phyloP scores from a whole-genome alignment of 177 flowering plant species.

The Tripterygium wilfordii region DNA sequence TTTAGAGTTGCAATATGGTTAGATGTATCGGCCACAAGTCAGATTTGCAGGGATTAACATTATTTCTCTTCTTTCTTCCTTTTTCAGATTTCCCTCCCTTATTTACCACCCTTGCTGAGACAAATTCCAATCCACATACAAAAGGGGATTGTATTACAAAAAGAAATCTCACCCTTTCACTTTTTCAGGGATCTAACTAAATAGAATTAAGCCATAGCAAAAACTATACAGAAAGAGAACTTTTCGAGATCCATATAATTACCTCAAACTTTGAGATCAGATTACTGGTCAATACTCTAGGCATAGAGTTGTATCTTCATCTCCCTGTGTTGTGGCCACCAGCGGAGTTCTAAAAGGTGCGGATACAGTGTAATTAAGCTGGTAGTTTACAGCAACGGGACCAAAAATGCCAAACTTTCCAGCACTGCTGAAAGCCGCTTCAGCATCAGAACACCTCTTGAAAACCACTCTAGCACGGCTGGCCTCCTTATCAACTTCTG shows the following conservation, averaged over 20 bases:
- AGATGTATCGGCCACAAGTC: no score
- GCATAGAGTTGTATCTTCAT: slow-evolving; percentile 23
- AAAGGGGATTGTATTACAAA: no score
- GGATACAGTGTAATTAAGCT: slow-evolving; percentile 28
- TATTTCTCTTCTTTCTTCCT: no score
- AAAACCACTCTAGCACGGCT: slow-evolving; percentile 44
- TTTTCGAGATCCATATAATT: neutral
- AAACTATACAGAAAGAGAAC: neutral
- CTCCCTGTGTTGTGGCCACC: slow-evolving; percentile 17
- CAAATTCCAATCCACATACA: no score
- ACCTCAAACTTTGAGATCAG: slow-evolving; percentile 4
- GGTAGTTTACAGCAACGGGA: slow-evolving; percentile 30
- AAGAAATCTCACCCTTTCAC: no score
- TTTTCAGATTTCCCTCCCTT: no score
- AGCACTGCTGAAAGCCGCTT: slow-evolving; percentile 40
- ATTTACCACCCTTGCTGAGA: no score
- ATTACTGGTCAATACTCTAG: slow-evolving; percentile 2
- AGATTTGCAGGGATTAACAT: no score
- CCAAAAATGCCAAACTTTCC: slow-evolving; percentile 38
- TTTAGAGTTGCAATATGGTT: no score
- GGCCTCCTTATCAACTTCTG: slow-evolving; percentile 32
- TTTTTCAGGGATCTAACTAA: no score
- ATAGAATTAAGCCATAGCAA: neutral
- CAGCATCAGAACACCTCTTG: slow-evolving; percentile 39
- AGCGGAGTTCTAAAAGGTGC: slow-evolving; percentile 22